Percentiles rank a stretch among this genome's conserved stretches.
Conservation (phyloP, 2,329 filamentous ascomycete genomes). For the Apiospora malaysiana region DNA sequence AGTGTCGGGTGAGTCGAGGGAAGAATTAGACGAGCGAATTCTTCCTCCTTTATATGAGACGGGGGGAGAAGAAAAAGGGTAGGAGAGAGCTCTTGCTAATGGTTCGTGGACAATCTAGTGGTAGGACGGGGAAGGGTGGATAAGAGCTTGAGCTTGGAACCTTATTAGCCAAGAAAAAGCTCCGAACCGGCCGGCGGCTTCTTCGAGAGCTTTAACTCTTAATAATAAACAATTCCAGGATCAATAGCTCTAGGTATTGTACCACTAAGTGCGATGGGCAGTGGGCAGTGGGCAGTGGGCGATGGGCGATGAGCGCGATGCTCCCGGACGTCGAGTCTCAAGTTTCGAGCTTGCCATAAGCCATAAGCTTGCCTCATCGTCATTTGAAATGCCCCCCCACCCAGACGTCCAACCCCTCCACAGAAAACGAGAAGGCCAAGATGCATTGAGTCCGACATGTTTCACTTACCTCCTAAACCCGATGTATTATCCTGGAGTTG, state of each 20-base stretch:
- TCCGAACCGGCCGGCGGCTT: background rate
- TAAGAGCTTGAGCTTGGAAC: background rate
- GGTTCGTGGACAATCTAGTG: background rate
- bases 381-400: background rate
- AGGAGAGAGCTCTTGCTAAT: background rate
- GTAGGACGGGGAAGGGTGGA: background rate
- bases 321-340: too few relatives aligned
- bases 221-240: too few relatives aligned
- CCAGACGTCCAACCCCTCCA: background rate
- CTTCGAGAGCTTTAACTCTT: background rate
- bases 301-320: too few relatives aligned
- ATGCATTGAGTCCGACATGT: conserved; percentile 1
- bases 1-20: background rate
- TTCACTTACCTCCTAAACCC: conserved; percentile 14
- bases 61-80: background rate
- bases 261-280: too few relatives aligned
- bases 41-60: background rate
- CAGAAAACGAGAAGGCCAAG: background rate
- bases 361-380: conserved; percentile 10
- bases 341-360: background rate
- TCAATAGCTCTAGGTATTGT: too few relatives aligned
- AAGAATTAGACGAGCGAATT: background rate
- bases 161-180: conserved; percentile 6
- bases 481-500: background rate
- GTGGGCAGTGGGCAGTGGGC: too few relatives aligned